A percentile compares a stretch with the other conserved stretches of the same genome.
These are phyloP conservation scores for Kitagawia praeruptora DNA, from an alignment of 129 eudicot genomes.

Conservation along the genomic window DNA sequence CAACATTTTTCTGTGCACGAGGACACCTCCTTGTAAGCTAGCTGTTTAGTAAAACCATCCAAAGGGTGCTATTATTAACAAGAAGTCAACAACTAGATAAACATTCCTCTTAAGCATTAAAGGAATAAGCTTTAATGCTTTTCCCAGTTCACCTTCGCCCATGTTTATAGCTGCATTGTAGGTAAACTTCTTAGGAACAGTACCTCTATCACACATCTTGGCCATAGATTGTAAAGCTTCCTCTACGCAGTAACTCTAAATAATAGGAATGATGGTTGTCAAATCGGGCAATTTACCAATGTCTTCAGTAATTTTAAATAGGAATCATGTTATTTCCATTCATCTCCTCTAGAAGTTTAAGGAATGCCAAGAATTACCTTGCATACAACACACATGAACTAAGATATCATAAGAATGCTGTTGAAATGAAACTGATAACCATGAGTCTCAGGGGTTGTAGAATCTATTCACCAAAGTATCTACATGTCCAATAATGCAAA, in stretches of 20 bases:
- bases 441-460: too few species aligned
- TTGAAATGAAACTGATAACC: too few species aligned
- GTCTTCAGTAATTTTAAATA: too few species aligned
- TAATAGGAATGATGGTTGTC: constrained; percentile 18
- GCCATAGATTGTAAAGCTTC: constrained; percentile 26
- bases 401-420: too few species aligned
- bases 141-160: constrained; percentile 23
- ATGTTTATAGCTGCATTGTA: constrained; percentile 23
- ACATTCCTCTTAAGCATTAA: constrained; percentile 26
- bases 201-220: constrained; percentile 23
- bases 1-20: constrained; percentile 26
- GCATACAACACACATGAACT: too few species aligned
- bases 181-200: constrained; percentile 25
- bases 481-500: too few species aligned
- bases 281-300: neutral
- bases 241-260: constrained; percentile 15
- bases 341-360: too few species aligned
- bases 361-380: too few species aligned
- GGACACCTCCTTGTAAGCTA: constrained; percentile 13
- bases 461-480: too few species aligned
- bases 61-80: constrained; percentile 26
- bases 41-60: constrained; percentile 28
- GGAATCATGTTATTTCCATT: too few species aligned
- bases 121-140: constrained; percentile 28
- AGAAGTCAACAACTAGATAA: constrained; percentile 28